phyloP scores from a whole-genome alignment of 345 rosid species.

The Crucihimalaya himalaica region DNA sequence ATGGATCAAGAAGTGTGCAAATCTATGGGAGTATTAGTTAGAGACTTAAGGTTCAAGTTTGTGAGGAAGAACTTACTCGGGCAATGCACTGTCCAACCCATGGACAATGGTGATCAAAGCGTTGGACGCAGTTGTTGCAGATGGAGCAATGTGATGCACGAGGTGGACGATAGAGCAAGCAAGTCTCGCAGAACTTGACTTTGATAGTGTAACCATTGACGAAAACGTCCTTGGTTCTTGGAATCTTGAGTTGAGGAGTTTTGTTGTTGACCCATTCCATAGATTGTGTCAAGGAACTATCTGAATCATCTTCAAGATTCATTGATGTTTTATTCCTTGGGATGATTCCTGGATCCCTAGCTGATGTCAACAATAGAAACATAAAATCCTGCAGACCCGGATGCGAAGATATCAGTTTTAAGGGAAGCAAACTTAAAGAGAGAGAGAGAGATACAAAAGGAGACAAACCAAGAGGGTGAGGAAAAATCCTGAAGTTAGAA shows the following conservation, averaged over 20 bases:
- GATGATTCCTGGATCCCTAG: constrained; percentile 96
- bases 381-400: constrained; percentile 49
- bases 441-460: constrained; percentile 2
- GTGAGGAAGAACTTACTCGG: constrained; percentile 49
- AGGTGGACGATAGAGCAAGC: constrained; percentile 89
- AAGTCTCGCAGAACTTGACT: constrained; percentile 88
- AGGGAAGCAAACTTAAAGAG: neutral
- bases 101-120: constrained; percentile 97
- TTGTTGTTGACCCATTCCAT: constrained; percentile 49
- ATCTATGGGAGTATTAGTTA: neutral
- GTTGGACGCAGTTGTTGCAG: constrained; percentile 91
- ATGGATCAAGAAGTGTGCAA: constrained; percentile 14
- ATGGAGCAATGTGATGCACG: constrained; percentile 97
- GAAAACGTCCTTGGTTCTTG: constrained; percentile 63
- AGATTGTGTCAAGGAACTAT: constrained; percentile 39
- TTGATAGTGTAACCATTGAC: constrained; percentile 70
- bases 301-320: constrained; percentile 49
- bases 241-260: constrained; percentile 54
- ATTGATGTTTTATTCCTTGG: constrained; percentile 69
- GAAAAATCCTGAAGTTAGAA: constrained; percentile 51
- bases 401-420: constrained; percentile 8
- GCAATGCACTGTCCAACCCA: constrained; percentile 99
- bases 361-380: constrained; percentile 74
- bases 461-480: constrained; percentile 63
- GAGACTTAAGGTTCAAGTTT: neutral